Base-by-base conservation (phyloP, 2,329 filamentous ascomycete genomes). In the Colletotrichum tabaci region DNA sequence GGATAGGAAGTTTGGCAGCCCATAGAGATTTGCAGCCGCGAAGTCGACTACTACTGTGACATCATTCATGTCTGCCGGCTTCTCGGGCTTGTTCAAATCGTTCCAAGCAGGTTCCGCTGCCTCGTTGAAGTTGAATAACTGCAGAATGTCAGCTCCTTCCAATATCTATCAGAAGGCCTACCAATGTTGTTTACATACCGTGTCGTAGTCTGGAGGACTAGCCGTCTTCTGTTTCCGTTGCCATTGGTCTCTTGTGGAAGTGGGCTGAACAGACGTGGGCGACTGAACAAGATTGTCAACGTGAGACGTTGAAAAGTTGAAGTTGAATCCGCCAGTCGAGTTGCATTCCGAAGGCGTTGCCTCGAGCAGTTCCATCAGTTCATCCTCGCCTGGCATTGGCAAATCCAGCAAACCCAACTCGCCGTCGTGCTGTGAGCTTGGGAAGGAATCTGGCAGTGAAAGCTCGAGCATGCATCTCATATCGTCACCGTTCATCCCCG, bases 141-240 rank as follows among this genome's bases (percentile, higher is more conserved):
- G 9, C 8, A 15, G 13, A 10, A 2, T 1, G 18, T 67, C 4
- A 68, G 46, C 1, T n/a, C 15, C 12, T 15, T 2, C 4, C 5
- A 26, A 1, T 4, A 26, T 4, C 12, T 18, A 15, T 18, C 7
- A 9, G 2, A 15, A 23, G 15, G 30, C 30, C 1, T 30, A 9
- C 30, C 4, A 23, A 18, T 5, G 3, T 26, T 16, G 23, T 4
- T 42, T 13, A 30, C 64, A 2, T 26, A 71, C 68, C 52, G 49
- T 71, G 38, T 68, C 47, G 16, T 63, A 68, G 18, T 71, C 58
- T 6, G 64, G 64, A 9, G 68, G 68, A 16, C 68, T 71, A 15
- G 58, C 30, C 12, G 64, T 63, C 16, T 62, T 46, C 2, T 50
- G 38, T 16, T 26, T 56, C 9, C 13, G 44, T 18, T 61, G 26